These are phyloP conservation scores for Omphalotus guepiniiformis DNA, from an alignment of 768 basidiomycete species.

Conservation along the genomic window DNA sequence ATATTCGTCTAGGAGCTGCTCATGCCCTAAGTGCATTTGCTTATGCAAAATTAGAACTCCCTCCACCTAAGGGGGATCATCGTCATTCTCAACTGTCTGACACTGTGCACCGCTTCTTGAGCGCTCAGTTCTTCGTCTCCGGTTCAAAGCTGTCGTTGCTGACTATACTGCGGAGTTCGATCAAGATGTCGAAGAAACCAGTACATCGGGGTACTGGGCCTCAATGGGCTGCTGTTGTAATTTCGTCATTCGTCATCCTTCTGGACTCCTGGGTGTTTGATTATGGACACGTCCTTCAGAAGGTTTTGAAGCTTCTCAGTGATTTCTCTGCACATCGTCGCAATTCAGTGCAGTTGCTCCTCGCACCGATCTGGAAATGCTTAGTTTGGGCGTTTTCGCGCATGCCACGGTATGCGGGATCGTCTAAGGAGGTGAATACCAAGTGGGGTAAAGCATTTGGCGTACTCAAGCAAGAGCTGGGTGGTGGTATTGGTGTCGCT, in stretches of 20 bases:
- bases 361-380: slow-evolving; percentile 46
- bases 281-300: slow-evolving; percentile 32
- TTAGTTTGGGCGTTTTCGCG: slow-evolving; percentile 54
- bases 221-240: slow-evolving; percentile 39
- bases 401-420: slow-evolving; percentile 22
- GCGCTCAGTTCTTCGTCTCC: neutral
- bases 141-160: slow-evolving; percentile 24
- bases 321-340: slow-evolving; percentile 29
- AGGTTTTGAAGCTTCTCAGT: slow-evolving; percentile 32
- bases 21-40: slow-evolving; percentile 55
- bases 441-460: slow-evolving; percentile 33
- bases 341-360: slow-evolving; percentile 31
- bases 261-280: slow-evolving; percentile 40
- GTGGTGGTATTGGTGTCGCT: slow-evolving; percentile 37
- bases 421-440: slow-evolving; percentile 14
- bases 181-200: neutral
- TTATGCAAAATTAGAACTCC: slow-evolving; percentile 29
- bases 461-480: slow-evolving; percentile 44
- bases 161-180: slow-evolving; percentile 18
- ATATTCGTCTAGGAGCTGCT: slow-evolving; percentile 47
- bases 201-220: slow-evolving; percentile 23
- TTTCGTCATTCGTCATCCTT: slow-evolving; percentile 46
- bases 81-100: neutral
- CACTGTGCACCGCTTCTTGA: neutral
- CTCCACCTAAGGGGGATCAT: slow-evolving; percentile 25